Conservation (phyloP, 495 filamentous ascomycete genomes). For the Trichoderma virens region DNA sequence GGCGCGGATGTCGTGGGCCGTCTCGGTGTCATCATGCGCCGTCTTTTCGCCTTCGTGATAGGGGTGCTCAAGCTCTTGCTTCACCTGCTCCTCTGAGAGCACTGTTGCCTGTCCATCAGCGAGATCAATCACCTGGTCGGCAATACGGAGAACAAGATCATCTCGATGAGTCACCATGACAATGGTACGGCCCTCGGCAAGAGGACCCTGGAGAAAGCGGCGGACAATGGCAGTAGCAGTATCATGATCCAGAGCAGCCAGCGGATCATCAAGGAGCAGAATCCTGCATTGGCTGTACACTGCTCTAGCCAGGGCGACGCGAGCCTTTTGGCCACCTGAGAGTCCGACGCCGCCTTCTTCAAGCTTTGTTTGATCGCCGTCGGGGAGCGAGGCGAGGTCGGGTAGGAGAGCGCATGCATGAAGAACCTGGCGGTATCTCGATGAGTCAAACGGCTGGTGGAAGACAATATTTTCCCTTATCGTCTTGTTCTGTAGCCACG, state of each 20-base stretch:
- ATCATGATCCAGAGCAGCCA: conserved; percentile 87
- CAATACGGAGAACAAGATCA: conserved; percentile 55
- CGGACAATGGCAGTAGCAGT: conserved; percentile 66
- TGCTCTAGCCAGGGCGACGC: conserved; percentile 84
- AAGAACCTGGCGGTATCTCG: conserved; percentile 81
- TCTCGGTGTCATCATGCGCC: conserved; percentile 21
- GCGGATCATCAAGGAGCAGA: conserved; percentile 88
- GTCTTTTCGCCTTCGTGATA: conserved; percentile 15
- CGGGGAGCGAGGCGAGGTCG: conserved; percentile 82
- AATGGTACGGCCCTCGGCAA: conserved; percentile 54
- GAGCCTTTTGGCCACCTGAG: conserved; percentile 90
- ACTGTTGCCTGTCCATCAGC: conserved; percentile 29
- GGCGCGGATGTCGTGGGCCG: conserved; percentile 25
- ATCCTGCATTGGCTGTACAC: conserved; percentile 89
- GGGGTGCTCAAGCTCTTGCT: conserved; percentile 14
- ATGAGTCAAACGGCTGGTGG: conserved; percentile 61
- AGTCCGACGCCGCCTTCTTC: conserved; percentile 95
- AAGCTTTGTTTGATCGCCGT: conserved; percentile 89
- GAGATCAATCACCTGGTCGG: conserved; percentile 62
- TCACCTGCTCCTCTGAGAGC: conserved; percentile 20
- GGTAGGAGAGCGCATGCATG: conserved; percentile 87
- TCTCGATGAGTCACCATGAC: conserved; percentile 76
- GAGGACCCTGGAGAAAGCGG: conserved; percentile 56
- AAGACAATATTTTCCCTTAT: conserved; percentile 82
- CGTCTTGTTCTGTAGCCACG: conserved; percentile 90